Evolutionary conservation across 2,329 filamentous ascomycete species (phyloP).

Genomic region (Parafenestella ontariensis): DNA sequence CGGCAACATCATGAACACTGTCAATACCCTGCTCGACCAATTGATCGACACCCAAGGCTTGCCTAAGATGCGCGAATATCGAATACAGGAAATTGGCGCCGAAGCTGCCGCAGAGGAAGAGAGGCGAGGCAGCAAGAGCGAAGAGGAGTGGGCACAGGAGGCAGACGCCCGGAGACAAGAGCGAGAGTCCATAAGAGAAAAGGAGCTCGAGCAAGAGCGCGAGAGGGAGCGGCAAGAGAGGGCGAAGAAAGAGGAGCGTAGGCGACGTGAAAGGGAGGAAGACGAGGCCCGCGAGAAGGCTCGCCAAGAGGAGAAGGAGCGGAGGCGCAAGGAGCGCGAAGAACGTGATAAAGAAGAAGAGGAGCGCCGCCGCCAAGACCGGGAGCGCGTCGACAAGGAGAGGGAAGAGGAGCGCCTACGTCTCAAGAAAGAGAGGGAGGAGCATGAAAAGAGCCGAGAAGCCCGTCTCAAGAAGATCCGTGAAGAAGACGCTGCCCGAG

Average conservation of each 20-base stretch:
- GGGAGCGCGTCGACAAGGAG: constrained; percentile 41
- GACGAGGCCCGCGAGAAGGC: constrained; percentile 54
- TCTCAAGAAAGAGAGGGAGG: constrained; percentile 52
- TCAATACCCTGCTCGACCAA: constrained; percentile 71
- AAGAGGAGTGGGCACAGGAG: constrained; percentile 75
- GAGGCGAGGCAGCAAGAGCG: constrained; percentile 71
- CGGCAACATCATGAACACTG: constrained; percentile 70
- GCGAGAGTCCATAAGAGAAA: constrained; percentile 67
- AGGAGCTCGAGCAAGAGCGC: constrained; percentile 66
- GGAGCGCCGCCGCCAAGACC: constrained; percentile 40
- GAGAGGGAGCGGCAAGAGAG: constrained; percentile 60
- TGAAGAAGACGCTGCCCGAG: constrained; percentile 44
- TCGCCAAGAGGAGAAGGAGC: constrained; percentile 57
- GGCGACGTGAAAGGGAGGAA: constrained; percentile 57
- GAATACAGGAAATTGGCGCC: constrained; percentile 71
- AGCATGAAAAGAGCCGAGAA: constrained; percentile 54
- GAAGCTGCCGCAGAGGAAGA: constrained; percentile 72
- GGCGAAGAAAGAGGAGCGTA: constrained; percentile 65
- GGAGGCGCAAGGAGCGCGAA: constrained; percentile 39
- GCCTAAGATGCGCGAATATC: constrained; percentile 71
- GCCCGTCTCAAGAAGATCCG: constrained; percentile 51
- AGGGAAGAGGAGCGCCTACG: constrained; percentile 61
- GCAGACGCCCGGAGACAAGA: constrained; percentile 66
- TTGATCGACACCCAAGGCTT: constrained; percentile 69
- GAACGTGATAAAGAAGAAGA: constrained; percentile 41